Evolutionary conservation across 371 early-diverging fungal species (phyloP), one percentile per base, ranked within the genome.

Genomic region (Mucor piriformis): DNA sequence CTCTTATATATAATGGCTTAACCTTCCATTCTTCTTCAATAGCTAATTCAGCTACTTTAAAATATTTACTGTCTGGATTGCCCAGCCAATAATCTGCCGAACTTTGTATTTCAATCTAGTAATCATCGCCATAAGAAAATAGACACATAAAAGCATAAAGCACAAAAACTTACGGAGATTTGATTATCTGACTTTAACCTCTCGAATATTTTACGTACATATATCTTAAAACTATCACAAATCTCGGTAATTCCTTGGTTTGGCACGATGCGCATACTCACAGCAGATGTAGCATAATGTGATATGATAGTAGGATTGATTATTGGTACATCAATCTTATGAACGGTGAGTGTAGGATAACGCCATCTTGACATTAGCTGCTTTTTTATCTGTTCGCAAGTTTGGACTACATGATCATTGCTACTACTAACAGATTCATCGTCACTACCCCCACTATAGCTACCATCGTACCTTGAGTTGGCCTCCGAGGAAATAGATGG

Each of bases 231-330:
- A 13, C 74, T 72, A 11, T 55, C 64, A 47, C 81, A 76, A 21
- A 93, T 88, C 10, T 83, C 83, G 12, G 76, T 61, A 7, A 89
- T 80, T 25, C 81, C 67, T 74, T 93, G 93, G 63, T 91, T 88
- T 1, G 93, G 93, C 6, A 93, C 93, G 35, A 91, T 82, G 18
- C 93, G 83, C 85, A 92, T 88, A 57, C 91, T 91, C 59, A 93
- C 83, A 52, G 79, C 69, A 0, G 92, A 92, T 47, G 74, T 81
- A 29, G 89, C 91, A 6, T 73, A 81, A 0, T 86, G 81, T 15
- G 92, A 88, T 29, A 93, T 91, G 49, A 93, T 84, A 6, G 91
- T 90, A 32, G 76, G 81, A 47, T 83, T 83, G 46, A 87, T 84
- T 0, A 90, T 88, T 1, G 88, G 87, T 15, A 91, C 87, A 53